Base-by-base conservation (phyloP, 106 monocot genomes). In the Hemerocallis citrina region DNA sequence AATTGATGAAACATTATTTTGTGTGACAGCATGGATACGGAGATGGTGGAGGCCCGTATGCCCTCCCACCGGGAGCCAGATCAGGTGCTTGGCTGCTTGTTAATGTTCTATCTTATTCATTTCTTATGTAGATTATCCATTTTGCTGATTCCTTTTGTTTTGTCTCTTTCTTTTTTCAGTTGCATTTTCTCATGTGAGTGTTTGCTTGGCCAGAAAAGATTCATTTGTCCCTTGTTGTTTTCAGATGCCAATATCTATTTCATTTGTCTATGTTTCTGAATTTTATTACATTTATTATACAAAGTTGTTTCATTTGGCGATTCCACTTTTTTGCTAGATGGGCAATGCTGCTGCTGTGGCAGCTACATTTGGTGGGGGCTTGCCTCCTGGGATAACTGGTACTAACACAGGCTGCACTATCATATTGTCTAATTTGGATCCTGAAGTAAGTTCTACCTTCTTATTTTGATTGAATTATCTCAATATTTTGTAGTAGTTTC, bases 381-480 rank as follows among this genome's bases (percentile, higher is more conserved):
- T 70, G 12, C 70, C 70, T 54, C 70, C 70, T 25, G 70, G 70
- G 15, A 70, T 70, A 28, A 47, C 61, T 40, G 70, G 70, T 52
- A 62, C 24, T 52, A 70, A 70, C 28, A 61, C 61, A 4, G 60
- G 59, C 38, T 70, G 70, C 13, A 70, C 70, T 19, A 70, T 70
- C 12, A 49, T 70, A 40, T 30, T 54, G 19, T 70, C 70, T 54
- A 70, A 70, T 52, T 50, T 70, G 40, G 52, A 70, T 54, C 30
- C 70, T 2, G 70, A 70, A 37, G 69, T 69, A 52, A 37, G 37
- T 54, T 35, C 39, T 69, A 19, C 3, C 22, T 3, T 34, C 6
- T 28, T 49, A 12, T 20, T n/a, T 20, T 34, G 2, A 35, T 34
- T 10, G 35, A 9, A 55, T 29, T 54, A 61, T 31, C 8, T 10